A percentile compares a stretch with the other conserved stretches of the same genome.
Evolutionary conservation across 1,139 yeast genomes (phyloP).

Genomic region (Debaryomycetaceae sp.): DNA sequence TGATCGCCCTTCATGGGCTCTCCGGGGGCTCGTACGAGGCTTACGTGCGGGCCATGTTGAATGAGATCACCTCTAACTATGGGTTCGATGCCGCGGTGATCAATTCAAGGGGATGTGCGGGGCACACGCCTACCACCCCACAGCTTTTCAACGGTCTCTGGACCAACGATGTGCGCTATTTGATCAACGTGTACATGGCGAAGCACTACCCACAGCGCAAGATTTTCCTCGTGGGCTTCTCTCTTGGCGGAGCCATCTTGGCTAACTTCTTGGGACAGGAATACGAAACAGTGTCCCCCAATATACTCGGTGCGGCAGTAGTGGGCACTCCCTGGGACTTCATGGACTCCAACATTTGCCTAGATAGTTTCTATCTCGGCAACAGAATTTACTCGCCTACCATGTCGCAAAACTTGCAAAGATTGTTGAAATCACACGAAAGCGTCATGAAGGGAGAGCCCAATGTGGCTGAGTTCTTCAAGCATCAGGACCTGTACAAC

Average conservation of each 20-base stretch:
- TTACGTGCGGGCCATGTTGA: constrained; percentile 45
- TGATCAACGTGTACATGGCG: constrained; percentile 44
- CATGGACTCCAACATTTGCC: constrained; percentile 39
- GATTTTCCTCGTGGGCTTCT: constrained; percentile 50
- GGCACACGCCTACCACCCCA: constrained; percentile 54
- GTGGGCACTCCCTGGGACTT: constrained; percentile 60
- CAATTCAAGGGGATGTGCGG: constrained; percentile 59
- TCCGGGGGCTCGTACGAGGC: constrained; percentile 63
- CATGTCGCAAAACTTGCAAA: constrained; percentile 46
- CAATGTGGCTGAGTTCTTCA: constrained; percentile 24
- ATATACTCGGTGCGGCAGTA: constrained; percentile 46
- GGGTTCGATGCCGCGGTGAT: constrained; percentile 52
- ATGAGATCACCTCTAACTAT: constrained; percentile 28
- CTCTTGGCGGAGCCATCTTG: constrained; percentile 54
- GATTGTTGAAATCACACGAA: constrained; percentile 40
- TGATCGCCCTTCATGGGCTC: constrained; percentile 55
- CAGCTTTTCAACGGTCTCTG: constrained; percentile 56
- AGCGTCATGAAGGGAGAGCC: constrained; percentile 24
- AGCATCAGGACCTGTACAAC: constrained; percentile 32
- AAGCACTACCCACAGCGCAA: constrained; percentile 47
- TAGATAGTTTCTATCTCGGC: constrained; percentile 41
- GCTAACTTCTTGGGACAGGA: constrained; percentile 57
- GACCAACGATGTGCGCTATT: constrained; percentile 57
- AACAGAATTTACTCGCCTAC: constrained; percentile 48
- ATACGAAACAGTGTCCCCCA: constrained; percentile 26